Evolutionary conservation across 495 filamentous ascomycete species (phyloP).

Genomic region (Aspergillus baeticus): DNA sequence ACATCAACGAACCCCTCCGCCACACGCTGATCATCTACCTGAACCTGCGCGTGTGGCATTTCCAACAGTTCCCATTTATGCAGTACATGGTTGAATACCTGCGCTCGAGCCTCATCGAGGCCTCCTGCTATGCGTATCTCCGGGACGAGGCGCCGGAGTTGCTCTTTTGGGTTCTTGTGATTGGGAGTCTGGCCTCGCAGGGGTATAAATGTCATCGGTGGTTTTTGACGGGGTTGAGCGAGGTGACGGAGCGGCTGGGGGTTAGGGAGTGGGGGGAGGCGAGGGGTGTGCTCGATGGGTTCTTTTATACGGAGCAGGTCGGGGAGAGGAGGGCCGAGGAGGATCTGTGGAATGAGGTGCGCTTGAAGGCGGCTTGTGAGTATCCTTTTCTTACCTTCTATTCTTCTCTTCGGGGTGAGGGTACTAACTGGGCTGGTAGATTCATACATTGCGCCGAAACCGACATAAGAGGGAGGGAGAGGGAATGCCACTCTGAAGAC

Average conservation of each 20-base stretch:
- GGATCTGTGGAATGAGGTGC: constrained; percentile 5
- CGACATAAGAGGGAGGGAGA: too few species aligned
- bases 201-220: background rate
- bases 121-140: background rate
- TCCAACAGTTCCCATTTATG: background rate
- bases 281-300: background rate
- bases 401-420: too few species aligned
- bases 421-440: too few species aligned
- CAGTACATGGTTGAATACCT: background rate
- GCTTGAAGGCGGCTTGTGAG: background rate
- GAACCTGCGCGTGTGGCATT: constrained; percentile 3
- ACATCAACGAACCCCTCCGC: background rate
- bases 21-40: background rate
- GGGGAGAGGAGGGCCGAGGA: background rate
- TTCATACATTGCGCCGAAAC: too few species aligned
- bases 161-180: background rate
- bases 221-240: background rate
- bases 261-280: background rate
- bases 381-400: background rate
- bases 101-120: background rate
- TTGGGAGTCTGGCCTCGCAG: background rate
- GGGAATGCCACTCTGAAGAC: too few species aligned
- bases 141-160: background rate
- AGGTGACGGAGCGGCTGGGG: background rate
- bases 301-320: constrained; percentile 2